Conservation (phyloP, 345 rosid genomes). For the Boechera retrofracta region DNA sequence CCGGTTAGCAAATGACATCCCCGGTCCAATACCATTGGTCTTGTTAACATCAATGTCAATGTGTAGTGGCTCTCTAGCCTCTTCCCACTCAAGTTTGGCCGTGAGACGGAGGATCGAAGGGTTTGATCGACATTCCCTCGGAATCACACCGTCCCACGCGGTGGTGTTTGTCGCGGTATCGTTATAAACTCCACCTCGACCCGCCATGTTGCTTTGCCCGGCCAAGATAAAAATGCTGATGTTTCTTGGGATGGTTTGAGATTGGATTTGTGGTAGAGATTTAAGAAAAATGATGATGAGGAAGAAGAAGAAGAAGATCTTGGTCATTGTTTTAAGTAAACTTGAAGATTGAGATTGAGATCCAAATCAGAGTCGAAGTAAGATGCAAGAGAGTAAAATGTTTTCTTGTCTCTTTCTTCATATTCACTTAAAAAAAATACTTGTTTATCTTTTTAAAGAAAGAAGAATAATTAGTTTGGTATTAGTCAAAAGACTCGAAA, state of each 20-base stretch:
- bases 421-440: neutral
- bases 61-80: constrained; percentile 79
- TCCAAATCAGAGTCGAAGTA: constrained; percentile 34
- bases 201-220: constrained; percentile 97
- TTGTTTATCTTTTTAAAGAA: constrained; percentile 12
- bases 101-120: constrained; percentile 58
- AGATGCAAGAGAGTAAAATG: constrained; percentile 36
- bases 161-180: constrained; percentile 44
- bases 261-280: constrained; percentile 23
- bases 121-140: constrained; percentile 61
- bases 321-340: neutral
- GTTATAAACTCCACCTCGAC: constrained; percentile 76
- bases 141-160: constrained; percentile 77
- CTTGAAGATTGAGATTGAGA: constrained; percentile 38
- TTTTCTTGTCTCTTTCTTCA: constrained; percentile 35
- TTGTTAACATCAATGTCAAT: constrained; percentile 67
- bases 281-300: constrained; percentile 34
- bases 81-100: constrained; percentile 63
- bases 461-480: constrained; percentile 23
- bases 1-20: constrained; percentile 74
- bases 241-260: constrained; percentile 43
- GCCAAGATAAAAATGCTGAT: constrained; percentile 64
- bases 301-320: constrained; percentile 43
- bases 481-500: neutral
- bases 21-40: constrained; percentile 81